Evolutionary conservation across 2,329 filamentous ascomycete genomes (phyloP).

Genomic region (Aaosphaeria arxii): DNA sequence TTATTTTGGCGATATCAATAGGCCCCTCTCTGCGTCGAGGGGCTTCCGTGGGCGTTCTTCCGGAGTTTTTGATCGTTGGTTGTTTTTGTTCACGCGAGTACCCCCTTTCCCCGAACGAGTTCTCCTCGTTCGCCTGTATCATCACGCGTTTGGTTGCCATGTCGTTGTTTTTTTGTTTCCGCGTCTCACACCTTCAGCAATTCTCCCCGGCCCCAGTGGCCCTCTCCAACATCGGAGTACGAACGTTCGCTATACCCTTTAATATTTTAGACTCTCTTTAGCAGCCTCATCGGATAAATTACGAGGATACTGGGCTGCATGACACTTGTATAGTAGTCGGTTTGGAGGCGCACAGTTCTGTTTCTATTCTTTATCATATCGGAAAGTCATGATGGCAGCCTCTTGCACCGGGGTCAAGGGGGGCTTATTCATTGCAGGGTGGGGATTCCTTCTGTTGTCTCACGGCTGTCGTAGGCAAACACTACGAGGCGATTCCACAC

Average conservation of each 20-base stretch:
- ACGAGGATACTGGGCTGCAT: slow-evolving; percentile 18
- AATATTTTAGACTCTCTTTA: slow-evolving; percentile 39
- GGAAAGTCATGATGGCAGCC: not conserved
- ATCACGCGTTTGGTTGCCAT: slow-evolving; percentile 17
- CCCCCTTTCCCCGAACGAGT: slow-evolving; percentile 19
- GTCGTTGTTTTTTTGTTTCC: slow-evolving; percentile 1
- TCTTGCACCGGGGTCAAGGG: not conserved
- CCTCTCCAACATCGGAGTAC: slow-evolving; percentile 9
- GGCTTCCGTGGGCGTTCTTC: not conserved
- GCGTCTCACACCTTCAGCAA: not conserved
- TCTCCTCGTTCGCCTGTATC: slow-evolving; percentile 25
- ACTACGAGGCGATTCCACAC: too few species aligned
- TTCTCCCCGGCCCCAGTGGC: not conserved
- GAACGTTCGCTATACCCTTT: slow-evolving; percentile 35
- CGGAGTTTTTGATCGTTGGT: slow-evolving; percentile 5
- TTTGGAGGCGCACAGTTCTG: slow-evolving; percentile 4
- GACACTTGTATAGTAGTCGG: slow-evolving; percentile 34
- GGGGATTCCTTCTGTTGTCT: not conserved
- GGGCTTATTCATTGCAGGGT: not conserved
- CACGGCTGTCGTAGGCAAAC: too few species aligned
- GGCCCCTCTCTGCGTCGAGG: slow-evolving; percentile 1
- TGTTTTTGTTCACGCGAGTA: slow-evolving; percentile 20
- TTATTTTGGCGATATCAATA: slow-evolving; percentile 18
- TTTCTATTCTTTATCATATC: not conserved
- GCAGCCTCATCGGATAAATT: slow-evolving; percentile 14